Evolutionary conservation across 345 rosid species (phyloP).

Genomic region (Hirschfeldia incana): DNA sequence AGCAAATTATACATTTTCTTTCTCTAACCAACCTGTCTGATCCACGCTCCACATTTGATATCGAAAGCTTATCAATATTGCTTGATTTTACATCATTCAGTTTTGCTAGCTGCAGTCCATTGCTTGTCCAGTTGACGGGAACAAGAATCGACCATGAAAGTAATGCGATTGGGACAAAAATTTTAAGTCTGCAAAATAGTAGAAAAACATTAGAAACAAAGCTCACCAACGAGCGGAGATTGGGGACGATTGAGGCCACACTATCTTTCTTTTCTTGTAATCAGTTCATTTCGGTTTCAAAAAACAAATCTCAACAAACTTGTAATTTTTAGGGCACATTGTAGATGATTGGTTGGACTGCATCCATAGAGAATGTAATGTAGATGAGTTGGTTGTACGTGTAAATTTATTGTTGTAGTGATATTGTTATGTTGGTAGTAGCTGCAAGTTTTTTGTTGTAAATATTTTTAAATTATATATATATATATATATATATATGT

Average conservation of each 20-base stretch:
- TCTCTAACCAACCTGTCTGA: slow-evolving; percentile 38
- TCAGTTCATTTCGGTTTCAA: no score
- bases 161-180: slow-evolving; percentile 72
- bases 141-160: slow-evolving; percentile 81
- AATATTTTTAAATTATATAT: no score
- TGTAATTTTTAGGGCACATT: no score
- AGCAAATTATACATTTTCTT: background rate
- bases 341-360: background rate
- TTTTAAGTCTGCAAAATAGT: slow-evolving; percentile 61
- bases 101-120: slow-evolving; percentile 46
- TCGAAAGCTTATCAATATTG: slow-evolving; percentile 85
- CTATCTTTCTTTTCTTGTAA: background rate
- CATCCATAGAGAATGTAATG: background rate
- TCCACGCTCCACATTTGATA: slow-evolving; percentile 64
- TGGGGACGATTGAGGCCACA: background rate
- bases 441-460: background rate
- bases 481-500: no score
- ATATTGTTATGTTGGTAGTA: background rate
- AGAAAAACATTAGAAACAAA: background rate
- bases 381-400: background rate
- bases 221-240: background rate
- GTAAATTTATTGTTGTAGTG: background rate
- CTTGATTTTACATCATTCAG: slow-evolving; percentile 64
- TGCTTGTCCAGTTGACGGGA: slow-evolving; percentile 76
- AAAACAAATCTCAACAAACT: background rate